Percentiles rank a stretch among this genome's conserved stretches.
These are phyloP conservation scores for Volvariella volvacea DNA, from an alignment of 1,284 basidiomycete genomes.

Conservation along the genomic window DNA sequence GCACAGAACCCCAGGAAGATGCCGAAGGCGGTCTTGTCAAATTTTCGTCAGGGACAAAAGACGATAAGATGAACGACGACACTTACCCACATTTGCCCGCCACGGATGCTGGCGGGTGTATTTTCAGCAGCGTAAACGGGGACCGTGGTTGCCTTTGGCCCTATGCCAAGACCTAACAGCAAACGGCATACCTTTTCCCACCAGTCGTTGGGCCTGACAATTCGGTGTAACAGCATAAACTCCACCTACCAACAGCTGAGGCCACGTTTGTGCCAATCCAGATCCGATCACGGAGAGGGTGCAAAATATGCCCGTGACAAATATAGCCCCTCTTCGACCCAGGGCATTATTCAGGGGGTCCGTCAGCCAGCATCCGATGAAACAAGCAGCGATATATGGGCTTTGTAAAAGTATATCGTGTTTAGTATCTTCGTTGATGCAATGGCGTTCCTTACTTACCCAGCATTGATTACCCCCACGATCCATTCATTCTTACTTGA, in stretches of 20 bases:
- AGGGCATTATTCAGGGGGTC: constrained; percentile 41
- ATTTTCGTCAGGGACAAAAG: neutral
- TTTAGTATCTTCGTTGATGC: too few species aligned
- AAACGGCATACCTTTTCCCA: constrained; percentile 35
- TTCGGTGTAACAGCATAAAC: too few species aligned
- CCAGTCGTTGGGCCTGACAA: neutral
- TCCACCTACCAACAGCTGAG: constrained; percentile 27
- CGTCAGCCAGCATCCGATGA: constrained; percentile 35
- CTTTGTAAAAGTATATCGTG: too few species aligned
- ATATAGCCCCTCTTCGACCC: constrained; percentile 61
- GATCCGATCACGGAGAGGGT: constrained; percentile 50
- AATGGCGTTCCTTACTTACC: constrained; percentile 19
- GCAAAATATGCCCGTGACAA: constrained; percentile 48
- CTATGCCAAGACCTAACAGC: constrained; percentile 56
- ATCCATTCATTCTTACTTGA: constrained; percentile 32
- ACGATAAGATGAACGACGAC: neutral
- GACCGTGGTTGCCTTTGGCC: constrained; percentile 50
- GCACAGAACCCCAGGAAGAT: constrained; percentile 45
- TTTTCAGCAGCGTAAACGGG: constrained; percentile 52
- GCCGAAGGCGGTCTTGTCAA: constrained; percentile 37
- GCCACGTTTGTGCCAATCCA: constrained; percentile 48
- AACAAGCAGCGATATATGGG: constrained; percentile 34
- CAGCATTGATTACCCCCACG: constrained; percentile 34
- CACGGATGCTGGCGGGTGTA: constrained; percentile 52
- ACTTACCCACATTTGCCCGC: constrained; percentile 47